Percentiles rank a stretch among this genome's conserved stretches.
Conservation (phyloP, 1,284 basidiomycete genomes). For the Rhodotorula glutinis region DNA sequence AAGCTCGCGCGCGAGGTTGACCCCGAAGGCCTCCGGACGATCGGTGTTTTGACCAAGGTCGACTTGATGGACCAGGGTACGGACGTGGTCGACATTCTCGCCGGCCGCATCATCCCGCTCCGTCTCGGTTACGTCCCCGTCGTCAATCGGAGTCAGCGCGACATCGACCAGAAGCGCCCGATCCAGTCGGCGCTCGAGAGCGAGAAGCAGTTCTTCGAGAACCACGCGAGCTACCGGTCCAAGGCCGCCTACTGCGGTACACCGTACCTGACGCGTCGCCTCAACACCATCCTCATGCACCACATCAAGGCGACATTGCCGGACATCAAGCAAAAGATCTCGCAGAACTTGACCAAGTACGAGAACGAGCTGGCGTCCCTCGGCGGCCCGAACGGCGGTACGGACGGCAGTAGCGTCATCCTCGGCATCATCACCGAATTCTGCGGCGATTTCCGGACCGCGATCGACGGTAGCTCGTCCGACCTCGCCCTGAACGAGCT, state of each 20-base stretch:
- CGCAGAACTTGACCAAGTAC: slow-evolving; percentile 80
- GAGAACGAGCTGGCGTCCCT: slow-evolving; percentile 77
- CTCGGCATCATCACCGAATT: slow-evolving; percentile 96
- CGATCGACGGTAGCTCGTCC: slow-evolving; percentile 95
- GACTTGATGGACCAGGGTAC: slow-evolving; percentile 97
- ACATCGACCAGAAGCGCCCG: slow-evolving; percentile 83
- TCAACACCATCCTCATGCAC: slow-evolving; percentile 98
- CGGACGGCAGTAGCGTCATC: slow-evolving; percentile 78
- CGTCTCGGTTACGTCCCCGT: slow-evolving; percentile 96
- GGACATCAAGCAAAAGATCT: slow-evolving; percentile 92
- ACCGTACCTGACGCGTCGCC: slow-evolving; percentile 91
- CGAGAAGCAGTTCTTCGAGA: slow-evolving; percentile 91
- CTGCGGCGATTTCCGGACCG: slow-evolving; percentile 89
- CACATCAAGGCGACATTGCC: slow-evolving; percentile 94
- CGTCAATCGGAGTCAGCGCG: slow-evolving; percentile 92
- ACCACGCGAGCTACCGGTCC: slow-evolving; percentile 82
- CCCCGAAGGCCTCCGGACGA: slow-evolving; percentile 89
- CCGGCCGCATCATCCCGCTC: slow-evolving; percentile 88
- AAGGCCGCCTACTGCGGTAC: slow-evolving; percentile 97
- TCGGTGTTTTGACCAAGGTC: slow-evolving; percentile 96
- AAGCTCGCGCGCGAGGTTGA: slow-evolving; percentile 96
- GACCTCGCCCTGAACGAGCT: slow-evolving; percentile 92
- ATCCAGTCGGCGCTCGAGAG: slow-evolving; percentile 81
- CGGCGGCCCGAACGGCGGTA: slow-evolving; percentile 81
- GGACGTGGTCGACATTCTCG: slow-evolving; percentile 96